Evolutionary conservation across 331 rosid species (phyloP).

Genomic region (Erythrophleum ivorense): DNA sequence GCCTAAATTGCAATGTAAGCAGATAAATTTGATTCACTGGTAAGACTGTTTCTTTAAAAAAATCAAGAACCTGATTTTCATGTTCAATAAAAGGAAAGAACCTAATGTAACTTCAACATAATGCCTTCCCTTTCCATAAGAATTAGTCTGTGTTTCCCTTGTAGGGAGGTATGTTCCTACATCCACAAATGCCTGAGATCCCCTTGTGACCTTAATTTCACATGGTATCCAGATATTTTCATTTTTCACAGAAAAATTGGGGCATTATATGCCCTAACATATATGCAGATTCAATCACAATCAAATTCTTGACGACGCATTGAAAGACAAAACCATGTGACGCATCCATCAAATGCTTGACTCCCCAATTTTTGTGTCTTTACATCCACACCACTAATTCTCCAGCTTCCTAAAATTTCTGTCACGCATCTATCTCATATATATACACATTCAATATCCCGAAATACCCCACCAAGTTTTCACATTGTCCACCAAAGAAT

Average conservation of each 20-base stretch:
- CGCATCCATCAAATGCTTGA: constrained; percentile 16
- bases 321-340: constrained; percentile 35
- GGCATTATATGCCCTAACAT: too few relatives aligned
- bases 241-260: too few relatives aligned
- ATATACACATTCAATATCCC: not conserved
- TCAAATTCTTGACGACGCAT: constrained; percentile 1
- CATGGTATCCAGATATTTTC: not conserved
- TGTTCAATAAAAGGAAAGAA: not conserved
- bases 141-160: not conserved
- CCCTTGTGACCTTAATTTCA: not conserved
- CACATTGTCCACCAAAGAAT: not conserved
- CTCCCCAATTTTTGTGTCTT: not conserved
- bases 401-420: not conserved
- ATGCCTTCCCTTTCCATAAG: not conserved
- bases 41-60: not conserved
- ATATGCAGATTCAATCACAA: constrained; percentile 7
- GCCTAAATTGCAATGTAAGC: not conserved
- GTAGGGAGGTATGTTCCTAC: not conserved
- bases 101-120: not conserved
- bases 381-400: not conserved
- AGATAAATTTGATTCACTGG: not conserved
- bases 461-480: not conserved
- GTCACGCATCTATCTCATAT: not conserved
- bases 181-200: not conserved
- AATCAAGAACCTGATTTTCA: not conserved